Base-by-base conservation (phyloP, 2,329 filamentous ascomycete species). In the Alternaria burnsii region DNA sequence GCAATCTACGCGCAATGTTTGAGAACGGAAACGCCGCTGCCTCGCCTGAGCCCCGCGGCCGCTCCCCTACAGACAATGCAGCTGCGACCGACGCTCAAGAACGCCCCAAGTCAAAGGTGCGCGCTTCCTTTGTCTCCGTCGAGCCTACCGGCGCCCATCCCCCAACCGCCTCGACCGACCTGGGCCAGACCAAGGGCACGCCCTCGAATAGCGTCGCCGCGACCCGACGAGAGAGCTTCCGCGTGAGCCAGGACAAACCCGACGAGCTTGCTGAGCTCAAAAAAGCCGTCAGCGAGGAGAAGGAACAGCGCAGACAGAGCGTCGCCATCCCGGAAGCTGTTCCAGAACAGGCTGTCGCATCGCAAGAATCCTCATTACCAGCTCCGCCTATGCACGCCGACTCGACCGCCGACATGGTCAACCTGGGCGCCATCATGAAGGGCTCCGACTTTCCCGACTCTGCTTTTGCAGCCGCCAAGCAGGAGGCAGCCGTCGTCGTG, bases 1-100 rank as follows among this genome's bases (percentile, higher is more conserved):
- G 81, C 67, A 82, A 82, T 69, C 76, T 84, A 58, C 77, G 82
- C 71, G 82, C 82, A 58, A 80, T 83, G 76, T 84, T 84, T 73
- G 82, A 84, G 75, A 80, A 77, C 58, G 51, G 53, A 65, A 71
- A 66, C 66, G 67, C 73, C 55, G 70, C 77, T 58, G 70, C 66
- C 42, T 76, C 77, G 70, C 76, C 79, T 71, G 77, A 81, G 65
- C 72, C 78, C 66, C 80, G 81, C 68, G 81, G 81, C 55, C 78
- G 81, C 62, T 82, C 81, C 46, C 79, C 78, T 61, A 75, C 74
- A 65, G 78, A 73, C 67, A 72, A 71, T 56, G 67, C 66, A 55
- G 62, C 42, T 18, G 58, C 71, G 52, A 62, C 70, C 60, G 73
- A 75, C 63, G 63, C 66, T 61, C 61, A 61, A 57, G 73, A 68